Evolutionary conservation across 192 early-diverging fungal genomes (phyloP), one percentile per base, ranked within the genome.

Genomic region (Coemansia umbellata): DNA sequence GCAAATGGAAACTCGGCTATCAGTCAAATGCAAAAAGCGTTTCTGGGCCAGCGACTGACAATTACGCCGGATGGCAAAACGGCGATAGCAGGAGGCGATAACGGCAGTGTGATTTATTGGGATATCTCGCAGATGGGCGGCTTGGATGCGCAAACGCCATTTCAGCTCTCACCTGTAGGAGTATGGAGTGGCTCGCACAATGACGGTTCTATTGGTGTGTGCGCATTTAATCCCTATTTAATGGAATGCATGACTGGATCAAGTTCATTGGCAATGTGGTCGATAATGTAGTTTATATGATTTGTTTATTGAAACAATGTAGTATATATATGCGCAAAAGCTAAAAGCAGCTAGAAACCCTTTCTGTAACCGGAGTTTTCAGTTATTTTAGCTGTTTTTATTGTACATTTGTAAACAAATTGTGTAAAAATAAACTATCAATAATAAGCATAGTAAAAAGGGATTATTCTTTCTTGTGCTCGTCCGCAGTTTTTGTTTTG

Each of bases 401-500:
- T n/a, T n/a, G n/a, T n/a, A n/a, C n/a, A n/a, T n/a, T n/a, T n/a
- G n/a, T n/a, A n/a, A n/a, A n/a, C n/a, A n/a, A n/a, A n/a, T n/a
- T n/a, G n/a, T n/a, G n/a, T n/a, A n/a, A n/a, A n/a, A n/a, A n/a
- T n/a, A n/a, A n/a, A n/a, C n/a, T n/a, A n/a, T n/a, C n/a, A n/a
- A n/a, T n/a, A n/a, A n/a, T n/a, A n/a, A n/a, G n/a, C n/a, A n/a
- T n/a, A n/a, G n/a, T n/a, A n/a, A n/a, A n/a, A n/a, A n/a, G n/a
- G n/a, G n/a, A n/a, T n/a, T n/a, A n/a, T n/a, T n/a, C n/a, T n/a
- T n/a, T n/a, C n/a, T n/a, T n/a, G n/a, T n/a, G n/a, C n/a, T n/a
- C n/a, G 82, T 85, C 33, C 57, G 88, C 3, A 63, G 53, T 7
- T 86, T 89, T 37, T 85, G 85, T 64, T 66, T 89, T 22, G 72